A percentile compares a stretch with the other conserved stretches of the same genome.
phyloP scores from a whole-genome alignment of 2,329 filamentous ascomycete genomes.

The Simplicillium aogashimaense region DNA sequence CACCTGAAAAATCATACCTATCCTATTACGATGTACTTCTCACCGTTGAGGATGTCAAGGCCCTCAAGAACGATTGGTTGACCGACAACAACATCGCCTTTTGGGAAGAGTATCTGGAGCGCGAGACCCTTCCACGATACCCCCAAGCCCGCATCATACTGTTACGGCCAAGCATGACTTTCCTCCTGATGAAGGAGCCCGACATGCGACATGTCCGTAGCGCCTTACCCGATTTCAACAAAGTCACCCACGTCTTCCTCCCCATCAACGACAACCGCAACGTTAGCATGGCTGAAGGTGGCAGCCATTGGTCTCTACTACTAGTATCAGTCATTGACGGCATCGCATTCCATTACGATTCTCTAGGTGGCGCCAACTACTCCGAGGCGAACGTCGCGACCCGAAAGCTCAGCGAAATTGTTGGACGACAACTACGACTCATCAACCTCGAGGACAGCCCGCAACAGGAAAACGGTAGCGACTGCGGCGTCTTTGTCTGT shows the following conservation, averaged over 20 bases:
- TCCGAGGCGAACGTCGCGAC: conserved; percentile 62
- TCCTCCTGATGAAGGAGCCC: conserved; percentile 72
- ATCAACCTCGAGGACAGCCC: conserved; percentile 77
- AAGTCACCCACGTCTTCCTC: conserved; percentile 86
- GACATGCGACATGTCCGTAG: conserved; percentile 46
- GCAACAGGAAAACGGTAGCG: conserved; percentile 83
- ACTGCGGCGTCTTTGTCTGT: conserved; percentile 95
- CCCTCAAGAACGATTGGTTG: conserved; percentile 86
- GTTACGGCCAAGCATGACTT: conserved; percentile 85
- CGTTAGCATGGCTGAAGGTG: conserved; percentile 70
- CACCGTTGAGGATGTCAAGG: conserved; percentile 80
- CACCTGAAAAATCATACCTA: conserved; percentile 26
- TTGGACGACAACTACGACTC: conserved; percentile 61
- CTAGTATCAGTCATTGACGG: conserved; percentile 83
- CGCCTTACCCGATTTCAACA: conserved; percentile 70
- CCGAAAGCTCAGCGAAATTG: conserved; percentile 56
- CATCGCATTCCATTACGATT: conserved; percentile 95
- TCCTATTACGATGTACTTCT: conserved; percentile 39
- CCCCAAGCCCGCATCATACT: conserved; percentile 81
- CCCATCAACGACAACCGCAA: conserved; percentile 86
- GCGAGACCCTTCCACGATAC: conserved; percentile 71
- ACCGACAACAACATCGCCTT: conserved; percentile 97
- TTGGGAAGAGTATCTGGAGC: conserved; percentile 96
- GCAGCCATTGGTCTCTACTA: conserved; percentile 89
- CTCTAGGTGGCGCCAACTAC: conserved; percentile 65